Percentiles rank a stretch among this genome's conserved stretches.
phyloP scores from a whole-genome alignment of 108 stramenopile genomes.

The Nannochloropsis salina region DNA sequence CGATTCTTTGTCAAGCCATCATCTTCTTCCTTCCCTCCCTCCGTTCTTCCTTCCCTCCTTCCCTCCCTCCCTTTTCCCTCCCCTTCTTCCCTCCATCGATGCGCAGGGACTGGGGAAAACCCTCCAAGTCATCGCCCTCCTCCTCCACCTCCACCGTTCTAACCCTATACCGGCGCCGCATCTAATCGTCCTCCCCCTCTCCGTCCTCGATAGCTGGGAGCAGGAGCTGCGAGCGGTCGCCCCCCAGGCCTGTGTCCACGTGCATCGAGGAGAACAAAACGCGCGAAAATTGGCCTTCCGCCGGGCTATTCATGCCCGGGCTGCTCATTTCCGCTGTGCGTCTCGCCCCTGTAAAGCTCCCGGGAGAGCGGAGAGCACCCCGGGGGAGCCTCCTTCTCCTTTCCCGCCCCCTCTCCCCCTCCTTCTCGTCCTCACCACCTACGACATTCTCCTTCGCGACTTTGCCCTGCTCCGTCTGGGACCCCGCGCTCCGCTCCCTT shows the following conservation, averaged over 20 bases:
- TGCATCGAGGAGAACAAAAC: neutral
- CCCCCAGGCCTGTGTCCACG: neutral
- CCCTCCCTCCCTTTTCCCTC: neutral
- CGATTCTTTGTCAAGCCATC: neutral
- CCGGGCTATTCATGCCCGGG: neutral
- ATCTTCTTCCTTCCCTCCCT: neutral
- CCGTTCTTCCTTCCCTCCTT: neutral
- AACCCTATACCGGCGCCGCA: neutral
- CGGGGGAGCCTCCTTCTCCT: no score
- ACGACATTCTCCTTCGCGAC: slow-evolving; percentile 61
- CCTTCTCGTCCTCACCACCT: slow-evolving; percentile 84
- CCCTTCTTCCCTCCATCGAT: neutral
- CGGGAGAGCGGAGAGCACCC: no score
- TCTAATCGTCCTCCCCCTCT: neutral
- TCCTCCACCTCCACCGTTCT: neutral
- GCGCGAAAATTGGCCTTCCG: neutral
- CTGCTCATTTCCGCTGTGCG: neutral
- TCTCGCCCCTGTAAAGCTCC: no score
- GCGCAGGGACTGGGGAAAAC: neutral
- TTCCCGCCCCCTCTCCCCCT: slow-evolving; percentile 66
- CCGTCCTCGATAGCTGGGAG: neutral
- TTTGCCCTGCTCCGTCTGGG: slow-evolving; percentile 38
- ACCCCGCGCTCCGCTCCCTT: slow-evolving; percentile 61
- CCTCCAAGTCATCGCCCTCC: neutral
- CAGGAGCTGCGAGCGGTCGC: neutral